These are phyloP conservation scores for Bombardia bombarda DNA, from an alignment of 495 filamentous ascomycete genomes.

Conservation along the genomic window DNA sequence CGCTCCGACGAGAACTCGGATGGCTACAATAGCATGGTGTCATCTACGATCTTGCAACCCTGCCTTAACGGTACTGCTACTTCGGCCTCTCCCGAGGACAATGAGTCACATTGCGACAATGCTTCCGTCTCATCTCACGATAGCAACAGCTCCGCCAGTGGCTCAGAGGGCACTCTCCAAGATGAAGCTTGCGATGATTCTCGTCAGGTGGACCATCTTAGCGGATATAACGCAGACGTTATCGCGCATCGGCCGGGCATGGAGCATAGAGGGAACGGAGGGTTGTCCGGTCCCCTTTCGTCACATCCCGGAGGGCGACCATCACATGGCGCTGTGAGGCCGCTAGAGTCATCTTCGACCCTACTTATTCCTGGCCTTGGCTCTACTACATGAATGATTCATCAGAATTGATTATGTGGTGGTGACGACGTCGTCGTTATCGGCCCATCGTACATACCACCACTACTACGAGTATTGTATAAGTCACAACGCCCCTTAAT, in stretches of 20 bases:
- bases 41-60: constrained; percentile 21
- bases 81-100: constrained; percentile 3
- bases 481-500: no score
- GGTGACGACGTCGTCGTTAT: background rate
- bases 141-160: constrained; percentile 10
- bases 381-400: background rate
- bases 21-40: constrained; percentile 26
- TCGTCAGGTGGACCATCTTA: constrained; percentile 1
- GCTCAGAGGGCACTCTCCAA: constrained; percentile 21
- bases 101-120: constrained; percentile 7
- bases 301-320: background rate
- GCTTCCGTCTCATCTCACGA: constrained; percentile 12
- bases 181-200: constrained; percentile 11
- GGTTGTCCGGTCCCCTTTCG: background rate
- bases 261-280: background rate
- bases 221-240: constrained; percentile 2
- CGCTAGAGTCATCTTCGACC: background rate
- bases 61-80: constrained; percentile 11
- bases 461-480: background rate
- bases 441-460: background rate
- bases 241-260: background rate
- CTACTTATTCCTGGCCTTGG: background rate
- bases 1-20: constrained; percentile 15
- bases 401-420: no score
- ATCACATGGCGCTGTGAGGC: background rate